phyloP scores from a whole-genome alignment of 1,284 basidiomycete genomes.

The Fomitopsis betulina region DNA sequence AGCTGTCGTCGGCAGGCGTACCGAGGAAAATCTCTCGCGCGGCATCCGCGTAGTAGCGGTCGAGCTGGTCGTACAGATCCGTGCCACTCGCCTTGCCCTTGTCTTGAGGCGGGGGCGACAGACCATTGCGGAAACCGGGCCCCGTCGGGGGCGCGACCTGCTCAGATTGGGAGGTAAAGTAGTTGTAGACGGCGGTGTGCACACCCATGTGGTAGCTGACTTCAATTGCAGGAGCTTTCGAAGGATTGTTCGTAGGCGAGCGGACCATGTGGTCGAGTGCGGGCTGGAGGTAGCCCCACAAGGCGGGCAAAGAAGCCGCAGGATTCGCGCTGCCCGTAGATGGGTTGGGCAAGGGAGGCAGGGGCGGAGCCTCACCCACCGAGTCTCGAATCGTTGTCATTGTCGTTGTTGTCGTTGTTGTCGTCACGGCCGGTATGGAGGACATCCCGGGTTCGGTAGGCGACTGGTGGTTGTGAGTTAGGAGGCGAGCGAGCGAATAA shows the following conservation, averaged over 20 bases:
- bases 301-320: conserved; percentile 58
- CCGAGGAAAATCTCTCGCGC: conserved; percentile 58
- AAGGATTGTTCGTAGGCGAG: conserved; percentile 50
- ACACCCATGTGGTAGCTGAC: conserved; percentile 70
- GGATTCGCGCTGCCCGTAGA: conserved; percentile 67
- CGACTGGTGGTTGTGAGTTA: background rate
- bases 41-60: conserved; percentile 56
- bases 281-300: conserved; percentile 71
- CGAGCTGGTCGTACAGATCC: conserved; percentile 68
- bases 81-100: conserved; percentile 41
- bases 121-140: conserved; percentile 17
- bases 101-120: conserved; percentile 18
- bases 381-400: background rate
- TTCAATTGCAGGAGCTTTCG: conserved; percentile 65
- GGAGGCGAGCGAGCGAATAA: background rate
- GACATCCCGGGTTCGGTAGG: too few species aligned
- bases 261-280: conserved; percentile 73
- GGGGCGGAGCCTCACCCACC: conserved; percentile 3
- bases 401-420: background rate
- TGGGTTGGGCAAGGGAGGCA: conserved; percentile 27
- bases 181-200: conserved; percentile 75
- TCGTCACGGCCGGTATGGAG: background rate
- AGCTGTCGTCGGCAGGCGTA: conserved; percentile 59
- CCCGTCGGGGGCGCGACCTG: conserved; percentile 15
- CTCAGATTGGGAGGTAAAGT: conserved; percentile 64